Evolutionary conservation across 106 monocot genomes (phyloP).

Genomic region (Acorus gramineus): DNA sequence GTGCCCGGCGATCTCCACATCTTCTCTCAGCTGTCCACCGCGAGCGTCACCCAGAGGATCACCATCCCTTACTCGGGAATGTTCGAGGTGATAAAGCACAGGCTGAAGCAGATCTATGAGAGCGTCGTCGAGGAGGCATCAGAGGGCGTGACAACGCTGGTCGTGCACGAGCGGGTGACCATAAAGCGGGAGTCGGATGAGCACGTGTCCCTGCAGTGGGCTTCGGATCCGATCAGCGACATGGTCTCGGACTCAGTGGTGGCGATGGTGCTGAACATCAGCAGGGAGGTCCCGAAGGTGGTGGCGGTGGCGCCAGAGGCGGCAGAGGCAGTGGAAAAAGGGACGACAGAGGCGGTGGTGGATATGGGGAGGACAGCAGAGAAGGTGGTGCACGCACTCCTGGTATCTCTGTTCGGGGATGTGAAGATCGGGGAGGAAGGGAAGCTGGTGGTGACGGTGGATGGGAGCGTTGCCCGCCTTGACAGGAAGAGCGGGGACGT

Average conservation of each 20-base stretch:
- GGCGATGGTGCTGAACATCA: constrained; percentile 89
- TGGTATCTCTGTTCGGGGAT: constrained; percentile 79
- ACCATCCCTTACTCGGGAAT: constrained; percentile 80
- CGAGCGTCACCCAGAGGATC: constrained; percentile 78
- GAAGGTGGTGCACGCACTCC: constrained; percentile 62
- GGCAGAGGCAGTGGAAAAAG: background rate
- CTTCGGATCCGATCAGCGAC: constrained; percentile 83
- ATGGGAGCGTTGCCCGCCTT: constrained; percentile 59
- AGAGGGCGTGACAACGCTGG: constrained; percentile 42
- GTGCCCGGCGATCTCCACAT: constrained; percentile 85
- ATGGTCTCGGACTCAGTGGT: constrained; percentile 98
- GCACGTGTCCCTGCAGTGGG: constrained; percentile 77
- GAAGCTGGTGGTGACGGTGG: constrained; percentile 68
- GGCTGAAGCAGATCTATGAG: constrained; percentile 91
- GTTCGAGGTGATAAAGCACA: constrained; percentile 79
- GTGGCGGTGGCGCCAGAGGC: constrained; percentile 12
- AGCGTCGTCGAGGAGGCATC: constrained; percentile 47
- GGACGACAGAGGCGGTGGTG: constrained; percentile 45
- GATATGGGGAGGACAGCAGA: constrained; percentile 65
- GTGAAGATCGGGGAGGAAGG: constrained; percentile 86
- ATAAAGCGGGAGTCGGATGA: constrained; percentile 71
- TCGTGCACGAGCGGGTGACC: constrained; percentile 82
- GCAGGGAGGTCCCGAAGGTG: constrained; percentile 68
- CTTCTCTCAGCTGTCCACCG: constrained; percentile 81
- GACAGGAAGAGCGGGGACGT: constrained; percentile 68